phyloP scores from a whole-genome alignment of 768 basidiomycete genomes.

The Podaxis sp. region DNA sequence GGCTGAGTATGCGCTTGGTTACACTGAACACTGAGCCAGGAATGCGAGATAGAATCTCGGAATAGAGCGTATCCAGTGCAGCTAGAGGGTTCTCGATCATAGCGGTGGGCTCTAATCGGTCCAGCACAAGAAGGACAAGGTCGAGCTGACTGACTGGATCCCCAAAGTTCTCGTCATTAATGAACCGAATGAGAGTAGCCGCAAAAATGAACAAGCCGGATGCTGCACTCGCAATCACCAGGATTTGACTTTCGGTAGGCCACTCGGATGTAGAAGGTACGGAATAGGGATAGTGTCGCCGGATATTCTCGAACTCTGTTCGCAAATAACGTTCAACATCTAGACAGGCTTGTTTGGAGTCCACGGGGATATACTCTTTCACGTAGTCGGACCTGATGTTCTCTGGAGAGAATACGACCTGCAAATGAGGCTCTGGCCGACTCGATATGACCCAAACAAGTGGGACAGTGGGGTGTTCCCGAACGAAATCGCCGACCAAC shows the following conservation, averaged over 20 bases:
- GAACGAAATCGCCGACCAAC: no score
- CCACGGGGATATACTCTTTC: no score
- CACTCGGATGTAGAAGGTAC: background rate
- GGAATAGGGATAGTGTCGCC: background rate
- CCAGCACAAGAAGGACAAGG: background rate
- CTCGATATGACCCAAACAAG: no score
- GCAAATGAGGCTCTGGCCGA: no score
- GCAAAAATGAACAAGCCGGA: background rate
- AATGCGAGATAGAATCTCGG: no score
- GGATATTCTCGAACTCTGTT: background rate
- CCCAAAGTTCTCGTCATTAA: background rate
- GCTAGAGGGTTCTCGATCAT: background rate
- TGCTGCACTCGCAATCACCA: background rate
- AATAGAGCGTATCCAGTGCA: no score
- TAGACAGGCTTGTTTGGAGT: no score
- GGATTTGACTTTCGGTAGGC: background rate
- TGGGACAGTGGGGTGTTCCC: no score
- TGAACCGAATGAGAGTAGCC: background rate
- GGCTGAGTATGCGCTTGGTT: background rate
- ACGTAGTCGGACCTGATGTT: no score
- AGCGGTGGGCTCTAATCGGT: no score
- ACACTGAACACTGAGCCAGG: no score
- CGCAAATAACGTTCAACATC: background rate
- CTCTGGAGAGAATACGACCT: no score
- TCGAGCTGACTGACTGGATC: background rate